Evolutionary conservation across 345 rosid genomes (phyloP).

Genomic region (Luvunga scandens): DNA sequence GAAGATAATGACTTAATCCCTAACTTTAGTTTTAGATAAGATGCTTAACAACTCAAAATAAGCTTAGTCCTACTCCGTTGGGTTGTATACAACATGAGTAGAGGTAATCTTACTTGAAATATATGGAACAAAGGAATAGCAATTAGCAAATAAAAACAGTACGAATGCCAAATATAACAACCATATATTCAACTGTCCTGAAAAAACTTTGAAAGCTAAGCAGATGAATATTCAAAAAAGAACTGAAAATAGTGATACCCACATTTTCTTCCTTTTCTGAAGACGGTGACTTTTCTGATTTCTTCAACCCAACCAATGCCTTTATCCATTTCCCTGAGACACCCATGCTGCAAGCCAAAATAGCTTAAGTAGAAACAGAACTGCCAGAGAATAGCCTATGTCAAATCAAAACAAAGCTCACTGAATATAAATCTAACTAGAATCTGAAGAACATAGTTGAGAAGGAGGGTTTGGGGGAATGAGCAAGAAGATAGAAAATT

Average conservation of each 20-base stretch:
- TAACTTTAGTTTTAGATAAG: neutral
- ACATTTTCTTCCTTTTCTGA: constrained; percentile 69
- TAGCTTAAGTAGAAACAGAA: constrained; percentile 21
- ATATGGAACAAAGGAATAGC: neutral
- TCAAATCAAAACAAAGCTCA: constrained; percentile 5
- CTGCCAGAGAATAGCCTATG: constrained; percentile 28
- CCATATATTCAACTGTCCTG: neutral
- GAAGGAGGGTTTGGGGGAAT: neutral
- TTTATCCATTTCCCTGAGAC: constrained; percentile 93
- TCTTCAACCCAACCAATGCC: constrained; percentile 81
- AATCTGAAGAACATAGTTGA: neutral
- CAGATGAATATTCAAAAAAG: neutral
- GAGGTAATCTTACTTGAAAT: neutral
- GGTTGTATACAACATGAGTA: neutral
- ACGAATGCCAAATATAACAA: neutral
- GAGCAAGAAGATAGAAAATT: neutral
- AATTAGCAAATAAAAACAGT: neutral
- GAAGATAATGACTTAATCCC: neutral
- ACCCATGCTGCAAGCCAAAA: constrained; percentile 54
- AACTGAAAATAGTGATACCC: constrained; percentile 20
- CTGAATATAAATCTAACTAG: neutral
- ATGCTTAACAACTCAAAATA: neutral
- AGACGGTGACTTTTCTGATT: constrained; percentile 69
- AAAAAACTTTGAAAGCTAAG: neutral
- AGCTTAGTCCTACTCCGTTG: neutral